Percentiles rank a stretch among this genome's conserved stretches.
These are phyloP conservation scores for Syzygium syzygioides DNA, from an alignment of 441 rosid species.

Conservation along the genomic window DNA sequence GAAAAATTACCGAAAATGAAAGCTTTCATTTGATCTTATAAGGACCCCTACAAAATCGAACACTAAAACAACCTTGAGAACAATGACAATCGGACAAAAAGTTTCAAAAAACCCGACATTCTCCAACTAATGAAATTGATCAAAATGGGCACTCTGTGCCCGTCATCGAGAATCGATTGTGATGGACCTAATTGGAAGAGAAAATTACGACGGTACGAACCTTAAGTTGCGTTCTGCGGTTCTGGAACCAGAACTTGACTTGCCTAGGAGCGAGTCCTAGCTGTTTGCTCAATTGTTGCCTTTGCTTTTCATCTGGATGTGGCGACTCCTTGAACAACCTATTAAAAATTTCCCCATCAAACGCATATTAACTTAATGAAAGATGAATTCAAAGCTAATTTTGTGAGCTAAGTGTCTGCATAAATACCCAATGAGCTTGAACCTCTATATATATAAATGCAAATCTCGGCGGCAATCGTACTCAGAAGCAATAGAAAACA, in stretches of 20 bases:
- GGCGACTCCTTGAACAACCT: constrained; percentile 96
- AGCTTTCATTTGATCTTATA: background rate
- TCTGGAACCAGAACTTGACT: constrained; percentile 99
- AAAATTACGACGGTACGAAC: constrained; percentile 13
- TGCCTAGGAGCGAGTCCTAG: constrained; percentile 92
- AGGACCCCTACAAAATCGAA: background rate
- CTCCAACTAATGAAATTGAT: background rate
- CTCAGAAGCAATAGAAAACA: background rate
- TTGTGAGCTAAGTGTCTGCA: background rate
- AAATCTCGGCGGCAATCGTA: background rate
- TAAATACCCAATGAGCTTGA: background rate
- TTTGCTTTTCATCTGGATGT: constrained; percentile 97
- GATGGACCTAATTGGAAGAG: background rate
- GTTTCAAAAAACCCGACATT: background rate
- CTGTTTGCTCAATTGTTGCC: constrained; percentile 91
- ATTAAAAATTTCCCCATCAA: background rate
- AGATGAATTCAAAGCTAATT: background rate
- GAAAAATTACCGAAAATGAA: background rate
- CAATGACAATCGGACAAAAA: background rate
- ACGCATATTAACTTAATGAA: background rate
- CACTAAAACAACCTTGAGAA: background rate
- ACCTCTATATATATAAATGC: background rate
- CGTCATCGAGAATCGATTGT: background rate
- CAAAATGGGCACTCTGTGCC: background rate
- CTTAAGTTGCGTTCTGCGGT: constrained; percentile 96